Evolutionary conservation across 2,329 filamentous ascomycete genomes (phyloP), one percentile per base, ranked within the genome.

Genomic region (Cephalotrichum gorgonifer): DNA sequence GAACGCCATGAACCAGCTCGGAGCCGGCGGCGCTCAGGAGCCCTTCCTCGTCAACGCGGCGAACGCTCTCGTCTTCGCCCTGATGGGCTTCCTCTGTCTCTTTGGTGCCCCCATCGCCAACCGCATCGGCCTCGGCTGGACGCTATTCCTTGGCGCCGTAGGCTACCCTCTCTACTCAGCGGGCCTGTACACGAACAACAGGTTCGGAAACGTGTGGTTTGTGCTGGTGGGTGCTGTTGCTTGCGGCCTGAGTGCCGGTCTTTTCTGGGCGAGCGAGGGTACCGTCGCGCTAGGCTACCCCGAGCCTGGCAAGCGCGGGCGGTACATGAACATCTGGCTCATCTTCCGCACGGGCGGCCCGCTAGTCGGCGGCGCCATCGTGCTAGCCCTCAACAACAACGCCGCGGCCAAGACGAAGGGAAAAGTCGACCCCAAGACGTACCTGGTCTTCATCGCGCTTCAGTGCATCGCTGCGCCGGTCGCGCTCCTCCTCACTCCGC

Each of bases 311-410:
- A 74, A 73, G 51, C 59, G 72, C 44, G 73, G 71, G 2, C 63
- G 60, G 35, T 75, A 73, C 49, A 64, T 85, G 1, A 81, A 79
- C 0, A 77, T 81, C 56, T 86, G 82, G 82, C 67, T 84, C 25
- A 64, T 60, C 2, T 71, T 63, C 54, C 62, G 67, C 0, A 68
- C 82, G 3, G 66, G 70, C 3, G 81, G 81, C 0, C 25, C 25
- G 14, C 26, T 75, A 1, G 50, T 75, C 0, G 72, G 72, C 11
- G 70, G 70, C 17, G 63, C 68, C 1, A 71, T 75, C 43, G 66
- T 71, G 0, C 60, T 75, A 17, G 69, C 58, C 2, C 58, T 75
- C 20, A 75, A 75, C 42, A 47, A 57, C 17, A 50, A 50, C 2
- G 52, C 48, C 2, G 17, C 9, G n/a, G 7, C 35, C 6, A 56